A percentile compares a stretch with the other conserved stretches of the same genome.
These are phyloP conservation scores for Sclerotinia minor DNA, from an alignment of 2,329 filamentous ascomycete genomes.

Conservation along the genomic window DNA sequence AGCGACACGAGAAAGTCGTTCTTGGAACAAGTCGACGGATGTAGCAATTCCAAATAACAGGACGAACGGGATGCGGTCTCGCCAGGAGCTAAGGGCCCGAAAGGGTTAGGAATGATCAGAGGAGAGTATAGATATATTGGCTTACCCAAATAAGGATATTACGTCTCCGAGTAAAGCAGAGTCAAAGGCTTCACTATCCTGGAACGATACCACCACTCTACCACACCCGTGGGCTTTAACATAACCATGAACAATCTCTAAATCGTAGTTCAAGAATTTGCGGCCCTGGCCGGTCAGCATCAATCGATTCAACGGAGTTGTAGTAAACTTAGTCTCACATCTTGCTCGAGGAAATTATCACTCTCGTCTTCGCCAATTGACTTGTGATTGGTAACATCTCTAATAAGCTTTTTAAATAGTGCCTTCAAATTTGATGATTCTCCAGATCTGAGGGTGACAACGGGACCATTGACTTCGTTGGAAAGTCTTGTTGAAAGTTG, in stretches of 20 bases:
- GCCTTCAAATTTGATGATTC: slow-evolving; percentile 75
- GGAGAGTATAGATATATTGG: slow-evolving; percentile 23
- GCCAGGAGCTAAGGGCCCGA: slow-evolving; percentile 57
- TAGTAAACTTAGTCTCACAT: slow-evolving; percentile 45
- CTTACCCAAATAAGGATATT: slow-evolving; percentile 66
- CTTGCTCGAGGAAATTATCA: slow-evolving; percentile 48
- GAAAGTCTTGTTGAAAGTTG: slow-evolving; percentile 63
- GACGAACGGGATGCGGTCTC: slow-evolving; percentile 73
- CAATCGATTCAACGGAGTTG: slow-evolving; percentile 1
- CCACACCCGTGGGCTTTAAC: slow-evolving; percentile 53
- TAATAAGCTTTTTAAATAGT: slow-evolving; percentile 70
- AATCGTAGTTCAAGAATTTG: slow-evolving; percentile 74
- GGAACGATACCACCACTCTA: slow-evolving; percentile 70
- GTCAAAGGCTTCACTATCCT: slow-evolving; percentile 83
- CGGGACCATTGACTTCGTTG: slow-evolving; percentile 51
- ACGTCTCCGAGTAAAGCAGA: slow-evolving; percentile 69
- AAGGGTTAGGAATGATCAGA: not conserved
- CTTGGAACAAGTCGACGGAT: slow-evolving; percentile 76
- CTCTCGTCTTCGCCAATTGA: slow-evolving; percentile 54
- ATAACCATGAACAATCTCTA: slow-evolving; percentile 67
- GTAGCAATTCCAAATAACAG: slow-evolving; percentile 79
- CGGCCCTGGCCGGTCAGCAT: slow-evolving; percentile 49
- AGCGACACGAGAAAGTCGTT: slow-evolving; percentile 67
- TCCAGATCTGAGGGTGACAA: slow-evolving; percentile 67
- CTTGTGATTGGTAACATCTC: slow-evolving; percentile 57